phyloP scores from a whole-genome alignment of 2,329 filamentous ascomycete species.

The Trichoderma atrobrunneum region DNA sequence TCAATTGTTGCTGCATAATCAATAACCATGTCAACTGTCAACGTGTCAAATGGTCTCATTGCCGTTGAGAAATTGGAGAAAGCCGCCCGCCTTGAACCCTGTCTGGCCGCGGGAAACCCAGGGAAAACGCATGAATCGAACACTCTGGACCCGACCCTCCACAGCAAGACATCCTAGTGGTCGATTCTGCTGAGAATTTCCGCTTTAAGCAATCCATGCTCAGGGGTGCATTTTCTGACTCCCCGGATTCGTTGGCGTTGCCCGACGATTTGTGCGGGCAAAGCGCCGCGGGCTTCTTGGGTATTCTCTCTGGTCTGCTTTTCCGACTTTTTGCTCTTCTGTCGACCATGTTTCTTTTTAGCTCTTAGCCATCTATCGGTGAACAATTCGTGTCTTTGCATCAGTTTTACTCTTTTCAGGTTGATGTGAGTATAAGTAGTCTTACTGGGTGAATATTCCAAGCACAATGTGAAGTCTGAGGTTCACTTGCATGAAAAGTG shows the following conservation, averaged over 20 bases:
- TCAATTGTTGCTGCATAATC: neutral
- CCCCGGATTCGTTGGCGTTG: neutral
- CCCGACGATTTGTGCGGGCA: neutral
- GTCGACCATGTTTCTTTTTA: neutral
- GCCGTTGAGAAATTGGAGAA: neutral
- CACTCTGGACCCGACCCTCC: neutral
- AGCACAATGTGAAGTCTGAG: neutral
- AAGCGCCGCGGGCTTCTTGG: neutral
- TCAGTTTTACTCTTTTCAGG: neutral
- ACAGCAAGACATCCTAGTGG: slow-evolving; percentile 8
- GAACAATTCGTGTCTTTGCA: neutral
- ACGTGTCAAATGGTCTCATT: neutral
- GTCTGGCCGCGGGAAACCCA: slow-evolving; percentile 10
- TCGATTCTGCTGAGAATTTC: slow-evolving; percentile 15
- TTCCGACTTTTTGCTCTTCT: neutral
- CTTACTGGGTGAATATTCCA: neutral
- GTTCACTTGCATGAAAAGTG: neutral
- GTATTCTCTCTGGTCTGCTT: neutral
- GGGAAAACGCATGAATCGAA: neutral
- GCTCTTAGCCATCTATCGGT: neutral
- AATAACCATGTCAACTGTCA: neutral
- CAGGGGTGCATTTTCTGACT: neutral
- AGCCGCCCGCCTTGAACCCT: neutral
- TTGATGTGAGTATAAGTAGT: neutral
- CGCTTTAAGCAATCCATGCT: slow-evolving; percentile 15